A percentile compares a stretch with the other conserved stretches of the same genome.
These are phyloP conservation scores for Alloascoidea hylecoeti DNA, from an alignment of 805 yeast species.

Conservation along the genomic window DNA sequence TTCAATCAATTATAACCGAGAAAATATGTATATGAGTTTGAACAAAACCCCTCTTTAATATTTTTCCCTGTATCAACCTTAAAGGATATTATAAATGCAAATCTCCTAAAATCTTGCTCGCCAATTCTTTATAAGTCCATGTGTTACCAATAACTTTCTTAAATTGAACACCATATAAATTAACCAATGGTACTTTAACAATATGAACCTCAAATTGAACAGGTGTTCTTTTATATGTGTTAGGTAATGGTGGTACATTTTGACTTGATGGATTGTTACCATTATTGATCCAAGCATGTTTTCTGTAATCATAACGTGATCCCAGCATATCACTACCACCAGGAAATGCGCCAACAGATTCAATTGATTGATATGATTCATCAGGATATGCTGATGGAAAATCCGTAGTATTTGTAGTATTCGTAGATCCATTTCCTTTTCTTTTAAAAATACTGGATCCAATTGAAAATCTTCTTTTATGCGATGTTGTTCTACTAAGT, in stretches of 20 bases:
- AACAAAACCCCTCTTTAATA: no score
- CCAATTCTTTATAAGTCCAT: constrained; percentile 87
- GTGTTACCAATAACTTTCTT: constrained; percentile 89
- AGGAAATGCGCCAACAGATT: background rate
- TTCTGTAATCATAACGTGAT: background rate
- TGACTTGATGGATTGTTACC: background rate
- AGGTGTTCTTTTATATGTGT: constrained; percentile 44
- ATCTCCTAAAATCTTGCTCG: constrained; percentile 67
- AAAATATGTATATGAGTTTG: no score
- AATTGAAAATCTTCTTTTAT: background rate
- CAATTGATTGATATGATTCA: background rate
- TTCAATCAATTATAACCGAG: no score
- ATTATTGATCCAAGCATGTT: background rate
- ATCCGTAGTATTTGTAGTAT: background rate
- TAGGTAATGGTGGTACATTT: background rate
- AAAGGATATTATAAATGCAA: constrained; percentile 52
- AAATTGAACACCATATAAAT: constrained; percentile 87
- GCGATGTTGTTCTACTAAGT: background rate
- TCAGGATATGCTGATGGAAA: background rate
- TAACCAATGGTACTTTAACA: constrained; percentile 83
- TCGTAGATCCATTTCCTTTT: background rate
- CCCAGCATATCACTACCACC: background rate
- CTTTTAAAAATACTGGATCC: background rate
- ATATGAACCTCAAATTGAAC: constrained; percentile 82
- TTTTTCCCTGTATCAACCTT: no score